Evolutionary conservation across 1,284 basidiomycete genomes (phyloP).

Genomic region (Leccinum fuscescens): DNA sequence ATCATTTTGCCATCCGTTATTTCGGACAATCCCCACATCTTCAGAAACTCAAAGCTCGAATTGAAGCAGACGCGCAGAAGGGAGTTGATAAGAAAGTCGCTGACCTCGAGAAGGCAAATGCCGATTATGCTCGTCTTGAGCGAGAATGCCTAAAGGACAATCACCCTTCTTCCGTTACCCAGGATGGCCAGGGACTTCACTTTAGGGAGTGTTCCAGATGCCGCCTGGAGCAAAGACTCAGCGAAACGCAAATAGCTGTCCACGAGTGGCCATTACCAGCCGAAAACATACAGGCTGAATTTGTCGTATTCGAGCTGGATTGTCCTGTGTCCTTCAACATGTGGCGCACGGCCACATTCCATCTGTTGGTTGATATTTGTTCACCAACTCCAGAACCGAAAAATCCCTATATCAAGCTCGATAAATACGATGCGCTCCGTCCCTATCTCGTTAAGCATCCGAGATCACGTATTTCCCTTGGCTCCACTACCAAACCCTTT

Average conservation of each 20-base stretch:
- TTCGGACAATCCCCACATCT: not conserved
- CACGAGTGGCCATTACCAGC: slow-evolving; percentile 52
- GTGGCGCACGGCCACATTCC: slow-evolving; percentile 47
- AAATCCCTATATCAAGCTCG: slow-evolving; percentile 13
- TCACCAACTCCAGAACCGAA: not conserved
- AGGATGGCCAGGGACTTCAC: slow-evolving; percentile 4
- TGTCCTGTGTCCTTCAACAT: slow-evolving; percentile 37
- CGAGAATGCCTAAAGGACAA: not conserved
- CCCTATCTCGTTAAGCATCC: slow-evolving; percentile 14
- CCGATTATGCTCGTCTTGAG: not conserved
- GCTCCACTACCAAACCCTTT: slow-evolving; percentile 43
- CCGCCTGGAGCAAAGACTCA: slow-evolving; percentile 17
- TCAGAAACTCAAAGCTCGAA: not conserved
- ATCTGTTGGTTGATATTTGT: slow-evolving; percentile 37
- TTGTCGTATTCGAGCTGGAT: slow-evolving; percentile 41
- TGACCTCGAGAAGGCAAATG: not conserved
- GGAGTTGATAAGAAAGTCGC: not conserved
- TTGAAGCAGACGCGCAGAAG: not conserved
- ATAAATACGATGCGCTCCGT: slow-evolving; percentile 3
- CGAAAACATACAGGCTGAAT: slow-evolving; percentile 21
- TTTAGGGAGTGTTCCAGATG: slow-evolving; percentile 34
- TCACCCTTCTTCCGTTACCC: not conserved
- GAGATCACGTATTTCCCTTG: slow-evolving; percentile 34
- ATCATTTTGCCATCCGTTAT: not conserved
- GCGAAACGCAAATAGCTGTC: slow-evolving; percentile 33